phyloP scores from a whole-genome alignment of 495 filamentous ascomycete species.

The Bacidia gigantensis region DNA sequence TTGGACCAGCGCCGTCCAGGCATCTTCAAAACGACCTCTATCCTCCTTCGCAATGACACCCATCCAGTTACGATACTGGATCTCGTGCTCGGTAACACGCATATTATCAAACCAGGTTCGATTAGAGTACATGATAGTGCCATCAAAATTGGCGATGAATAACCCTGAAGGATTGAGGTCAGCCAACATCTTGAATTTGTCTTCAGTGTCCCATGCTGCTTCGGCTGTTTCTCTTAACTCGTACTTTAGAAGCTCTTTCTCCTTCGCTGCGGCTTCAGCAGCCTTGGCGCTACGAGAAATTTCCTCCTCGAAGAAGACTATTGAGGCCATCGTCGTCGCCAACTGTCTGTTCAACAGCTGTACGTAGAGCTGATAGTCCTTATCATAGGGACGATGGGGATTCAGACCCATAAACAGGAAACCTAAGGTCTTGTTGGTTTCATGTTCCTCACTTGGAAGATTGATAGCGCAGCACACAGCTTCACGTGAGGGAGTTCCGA shows the following conservation, averaged over 20 bases:
- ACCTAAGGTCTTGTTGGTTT: conserved; percentile 35
- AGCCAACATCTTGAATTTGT: conserved; percentile 60
- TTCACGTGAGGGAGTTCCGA: conserved; percentile 46
- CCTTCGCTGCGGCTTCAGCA: conserved; percentile 48
- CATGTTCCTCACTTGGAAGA: conserved; percentile 43
- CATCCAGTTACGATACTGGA: conserved; percentile 48
- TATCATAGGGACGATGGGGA: conserved; percentile 53
- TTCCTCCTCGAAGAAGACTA: conserved; percentile 61
- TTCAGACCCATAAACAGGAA: conserved; percentile 59
- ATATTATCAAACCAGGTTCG: conserved; percentile 60
- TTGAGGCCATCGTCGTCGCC: conserved; percentile 55
- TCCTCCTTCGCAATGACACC: conserved; percentile 50
- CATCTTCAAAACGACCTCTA: conserved; percentile 31
- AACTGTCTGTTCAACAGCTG: conserved; percentile 55
- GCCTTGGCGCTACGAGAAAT: conserved; percentile 53
- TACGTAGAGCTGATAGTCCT: conserved; percentile 56
- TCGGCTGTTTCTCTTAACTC: conserved; percentile 52
- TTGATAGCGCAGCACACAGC: conserved; percentile 58
- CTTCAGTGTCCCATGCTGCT: conserved; percentile 54
- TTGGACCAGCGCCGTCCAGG: conserved; percentile 46
- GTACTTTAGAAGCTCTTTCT: conserved; percentile 52
- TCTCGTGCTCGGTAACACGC: conserved; percentile 35
- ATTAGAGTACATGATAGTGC: conserved; percentile 55
- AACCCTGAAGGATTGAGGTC: conserved; percentile 60
- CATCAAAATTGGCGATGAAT: conserved; percentile 52